Percentiles rank a stretch among this genome's conserved stretches.
These are phyloP conservation scores for Geosmithia morbida DNA, from an alignment of 2,329 filamentous ascomycete species.

Conservation along the genomic window DNA sequence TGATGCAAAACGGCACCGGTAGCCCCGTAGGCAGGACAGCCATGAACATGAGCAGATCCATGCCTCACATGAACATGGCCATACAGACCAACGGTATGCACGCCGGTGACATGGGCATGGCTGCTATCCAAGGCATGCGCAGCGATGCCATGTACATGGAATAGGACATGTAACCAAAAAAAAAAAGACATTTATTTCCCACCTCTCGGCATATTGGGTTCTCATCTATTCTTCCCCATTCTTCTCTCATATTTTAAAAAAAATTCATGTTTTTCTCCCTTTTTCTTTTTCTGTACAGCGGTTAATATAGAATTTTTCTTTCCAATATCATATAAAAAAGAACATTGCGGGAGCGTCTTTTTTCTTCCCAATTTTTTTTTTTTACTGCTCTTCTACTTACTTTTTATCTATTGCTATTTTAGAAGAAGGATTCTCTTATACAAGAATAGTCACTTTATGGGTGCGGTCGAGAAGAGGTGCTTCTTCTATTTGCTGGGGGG, in stretches of 20 bases:
- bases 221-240: no score
- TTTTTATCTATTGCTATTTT: not conserved
- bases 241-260: not conserved
- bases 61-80: conserved; percentile 29
- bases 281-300: not conserved
- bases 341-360: not conserved
- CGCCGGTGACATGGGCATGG: conserved; percentile 26
- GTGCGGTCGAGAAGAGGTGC: no score
- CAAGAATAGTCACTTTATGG: no score
- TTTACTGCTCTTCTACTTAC: not conserved
- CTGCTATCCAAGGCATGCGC: conserved; percentile 26
- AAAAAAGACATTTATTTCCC: no score
- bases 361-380: not conserved
- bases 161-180: conserved; percentile 8
- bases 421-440: no score
- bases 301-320: not conserved
- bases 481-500: no score
- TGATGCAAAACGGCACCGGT: conserved; percentile 24
- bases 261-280: not conserved
- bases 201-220: no score
- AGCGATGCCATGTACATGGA: conserved; percentile 39
- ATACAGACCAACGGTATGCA: conserved; percentile 25
- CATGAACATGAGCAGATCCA: conserved; percentile 26
- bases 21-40: conserved; percentile 19
- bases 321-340: no score